Base-by-base conservation (phyloP, 441 rosid genomes). In the Flueggea neowawraea region DNA sequence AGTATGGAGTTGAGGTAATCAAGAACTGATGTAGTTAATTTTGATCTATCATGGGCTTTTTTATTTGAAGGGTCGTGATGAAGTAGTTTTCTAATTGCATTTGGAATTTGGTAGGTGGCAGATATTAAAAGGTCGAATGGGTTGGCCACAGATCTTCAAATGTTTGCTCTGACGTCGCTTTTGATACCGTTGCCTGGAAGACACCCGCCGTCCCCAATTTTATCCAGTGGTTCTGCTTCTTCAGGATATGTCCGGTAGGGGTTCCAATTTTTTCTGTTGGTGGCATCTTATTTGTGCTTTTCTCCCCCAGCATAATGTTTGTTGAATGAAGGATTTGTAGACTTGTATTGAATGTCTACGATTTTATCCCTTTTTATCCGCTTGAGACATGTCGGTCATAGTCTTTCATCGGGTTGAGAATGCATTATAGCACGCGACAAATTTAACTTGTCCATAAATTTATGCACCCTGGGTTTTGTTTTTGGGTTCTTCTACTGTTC, bases 1-100 rank as follows among this genome's bases (percentile, higher is more conserved):
- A 84, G 52, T 84, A 84, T 45, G 90, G 90, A 7, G 90, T 84
- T 52, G 90, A 84, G 90, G 90, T 82, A 72, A 49, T 50, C 28
- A 22, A 0, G 28, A 1, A 3, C 55, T 12, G 22, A 32, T 57
- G 12, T 36, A 0, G 12, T 16, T 8, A 10, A n/a, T 12, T 45
- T 66, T 47, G 41, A 36, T 36, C 41, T 15, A 58, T 28, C 32
- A 5, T 45, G 47, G 10, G 31, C 16, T 12, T 1, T 13, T 50
- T 53, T 17, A 8, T 41, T 54, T 31, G 41, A 36, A 36, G 9
- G 41, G 4, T 36, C 0, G 9, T 36, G 41, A 36, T 36, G 9
- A 3, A 36, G 41, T 36, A 56, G 5, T 58, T 53, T 58, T 68
- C 31, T 54, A 28, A 3, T 32, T 16, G 41, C 44, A 28, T 15